Base-by-base conservation (phyloP, 768 basidiomycete species). In the Cyclocybe cylindracea region DNA sequence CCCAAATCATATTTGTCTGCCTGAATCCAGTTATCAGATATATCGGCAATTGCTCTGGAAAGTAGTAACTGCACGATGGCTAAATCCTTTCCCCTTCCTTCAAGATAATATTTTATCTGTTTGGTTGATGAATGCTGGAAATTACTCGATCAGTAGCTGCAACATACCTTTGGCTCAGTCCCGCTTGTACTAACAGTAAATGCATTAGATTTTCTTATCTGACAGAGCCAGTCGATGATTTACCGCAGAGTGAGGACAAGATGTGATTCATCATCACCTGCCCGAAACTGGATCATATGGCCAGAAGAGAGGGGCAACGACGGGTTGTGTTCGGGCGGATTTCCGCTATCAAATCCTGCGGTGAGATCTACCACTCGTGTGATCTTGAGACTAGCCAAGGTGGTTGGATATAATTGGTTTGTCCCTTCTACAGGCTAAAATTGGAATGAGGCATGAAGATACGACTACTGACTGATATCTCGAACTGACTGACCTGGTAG, bases 21-120 rank as follows among this genome's bases (percentile, higher is more conserved):
- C 62, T 87, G 78, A 67, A 94, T 75, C 92, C 92, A 94, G 11
- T 74, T 72, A 14, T 74, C 67, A 13, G 78, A 78, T 8, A 94
- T 68, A 55, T 88, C 86, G 37, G 70, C 66, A 2, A 89, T 78
- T 0, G 90, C 85, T 38, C 63, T 64, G 4, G 69, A 66, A n/a
- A 94, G 74, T 35, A 82, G 65, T 4, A 55, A 59, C 2, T 69
- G 69, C 4, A 94, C 83, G 0, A 64, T 61, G n/a, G 54, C 54
- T 0, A 70, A 60, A 56, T 88, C 69, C 44, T 65, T 72, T 0
- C 91, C 90, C 44, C 73, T 79, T 9, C 89, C 93, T 71, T 95
- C 93, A 29, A 94, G 72, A 62, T 95, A 95, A 66, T 88, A 92
- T 64, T 95, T 95, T 70, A 94, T 90, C 89, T 78, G 41, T n/a